Percentiles rank a stretch among this genome's conserved stretches.
Evolutionary conservation across 1,139 yeast genomes (phyloP).

Genomic region (Scheffersomyces lignicola): DNA sequence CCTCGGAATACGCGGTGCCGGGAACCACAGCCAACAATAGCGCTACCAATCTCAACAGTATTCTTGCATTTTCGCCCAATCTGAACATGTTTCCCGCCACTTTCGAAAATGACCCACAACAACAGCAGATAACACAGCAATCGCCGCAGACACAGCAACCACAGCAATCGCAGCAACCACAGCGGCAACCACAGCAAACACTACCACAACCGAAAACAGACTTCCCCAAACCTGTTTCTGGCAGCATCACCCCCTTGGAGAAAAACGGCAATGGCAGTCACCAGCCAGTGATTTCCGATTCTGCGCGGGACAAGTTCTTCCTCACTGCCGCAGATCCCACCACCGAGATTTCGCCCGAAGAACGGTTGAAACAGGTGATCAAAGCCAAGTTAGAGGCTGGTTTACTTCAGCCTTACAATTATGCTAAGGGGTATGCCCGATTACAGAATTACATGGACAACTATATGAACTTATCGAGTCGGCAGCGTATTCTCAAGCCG

Average conservation of each 20-base stretch:
- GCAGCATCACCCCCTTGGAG: constrained; percentile 3
- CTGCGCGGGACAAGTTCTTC: constrained; percentile 91
- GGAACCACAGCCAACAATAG: constrained; percentile 15
- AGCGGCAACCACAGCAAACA: constrained; percentile 4
- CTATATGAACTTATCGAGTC: constrained; percentile 81
- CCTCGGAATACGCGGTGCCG: constrained; percentile 5
- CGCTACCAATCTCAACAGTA: constrained; percentile 21
- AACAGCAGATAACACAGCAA: constrained; percentile 8
- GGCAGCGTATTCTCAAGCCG: constrained; percentile 88
- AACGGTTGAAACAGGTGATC: constrained; percentile 89
- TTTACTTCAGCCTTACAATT: constrained; percentile 85
- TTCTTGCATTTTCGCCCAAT: constrained; percentile 32
- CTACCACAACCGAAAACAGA: background rate
- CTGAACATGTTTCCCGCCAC: constrained; percentile 21
- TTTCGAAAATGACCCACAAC: constrained; percentile 16
- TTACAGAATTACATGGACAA: constrained; percentile 90
- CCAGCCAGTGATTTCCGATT: constrained; percentile 62
- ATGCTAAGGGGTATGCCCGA: constrained; percentile 91
- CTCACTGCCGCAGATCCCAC: constrained; percentile 97
- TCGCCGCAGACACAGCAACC: constrained; percentile 7
- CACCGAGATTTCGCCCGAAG: constrained; percentile 92
- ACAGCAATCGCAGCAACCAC: constrained; percentile 6
- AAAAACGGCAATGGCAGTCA: constrained; percentile 10
- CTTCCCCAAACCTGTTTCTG: background rate
- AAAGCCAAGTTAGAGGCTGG: constrained; percentile 96